Evolutionary conservation across 2,329 filamentous ascomycete species (phyloP).

Genomic region (Fusarium stilboides): DNA sequence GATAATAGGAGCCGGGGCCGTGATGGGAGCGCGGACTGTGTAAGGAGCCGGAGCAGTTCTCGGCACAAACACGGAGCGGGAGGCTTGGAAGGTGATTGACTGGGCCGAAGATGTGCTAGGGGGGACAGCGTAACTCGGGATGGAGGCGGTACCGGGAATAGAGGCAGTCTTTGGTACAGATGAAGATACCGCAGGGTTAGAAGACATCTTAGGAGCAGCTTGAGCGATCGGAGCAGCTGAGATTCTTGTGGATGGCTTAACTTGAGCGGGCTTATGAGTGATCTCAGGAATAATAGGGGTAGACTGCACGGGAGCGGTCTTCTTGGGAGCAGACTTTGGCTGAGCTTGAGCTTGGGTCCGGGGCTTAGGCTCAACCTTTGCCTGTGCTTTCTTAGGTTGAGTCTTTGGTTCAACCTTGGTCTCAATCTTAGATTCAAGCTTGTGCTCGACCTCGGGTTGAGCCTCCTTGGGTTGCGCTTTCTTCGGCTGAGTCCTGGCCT

Average conservation of each 20-base stretch:
- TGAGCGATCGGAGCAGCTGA: background rate
- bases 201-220: background rate
- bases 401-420: background rate
- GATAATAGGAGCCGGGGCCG: slow-evolving; percentile 25
- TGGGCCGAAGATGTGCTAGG: slow-evolving; percentile 1
- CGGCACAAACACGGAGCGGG: slow-evolving; percentile 10
- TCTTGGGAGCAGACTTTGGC: background rate
- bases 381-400: background rate
- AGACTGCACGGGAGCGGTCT: background rate
- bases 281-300: background rate
- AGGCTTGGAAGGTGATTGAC: background rate
- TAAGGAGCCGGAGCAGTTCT: slow-evolving; percentile 21
- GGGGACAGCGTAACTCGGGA: background rate
- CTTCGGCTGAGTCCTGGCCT: background rate
- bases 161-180: slow-evolving; percentile 1
- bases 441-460: background rate
- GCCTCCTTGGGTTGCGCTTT: background rate
- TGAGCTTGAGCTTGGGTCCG: background rate
- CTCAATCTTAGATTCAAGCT: slow-evolving; percentile 1
- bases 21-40: slow-evolving; percentile 23
- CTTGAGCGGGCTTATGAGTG: background rate
- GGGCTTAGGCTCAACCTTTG: background rate
- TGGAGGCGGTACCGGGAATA: background rate
- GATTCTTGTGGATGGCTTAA: background rate
- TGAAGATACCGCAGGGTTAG: background rate